Base-by-base conservation (phyloP, 352 stramenopile species). In the Globisporangium polare region DNA sequence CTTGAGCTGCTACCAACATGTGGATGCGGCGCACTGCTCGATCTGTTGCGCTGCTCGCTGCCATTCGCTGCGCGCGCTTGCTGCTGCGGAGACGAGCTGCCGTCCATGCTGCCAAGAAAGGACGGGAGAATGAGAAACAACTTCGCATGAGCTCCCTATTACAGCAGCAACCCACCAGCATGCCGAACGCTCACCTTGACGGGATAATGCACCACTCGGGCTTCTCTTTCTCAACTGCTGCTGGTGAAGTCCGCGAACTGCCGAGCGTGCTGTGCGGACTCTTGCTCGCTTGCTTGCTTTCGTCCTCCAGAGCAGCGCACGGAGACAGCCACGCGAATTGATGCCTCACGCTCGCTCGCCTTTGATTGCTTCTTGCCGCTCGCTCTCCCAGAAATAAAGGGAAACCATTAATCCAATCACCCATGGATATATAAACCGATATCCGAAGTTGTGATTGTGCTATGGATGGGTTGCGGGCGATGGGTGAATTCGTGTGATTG, bases 1-100 rank as follows among this genome's bases (percentile, higher is more conserved):
- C 39, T 47, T 22, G 49, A 18, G 27, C 5, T 60, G 8, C 27
- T 26, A 13, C 15, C 7, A 20, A 12, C 37, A n/a, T n/a, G 2
- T n/a, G 39, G 39, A 20, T 45, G 39, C 15, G 39, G 39, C 6
- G 46, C 24, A 39, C 31, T 55, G n/a, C 20, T 49, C 8, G 39
- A 45, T 45, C 45, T 50, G 58, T 20, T 31, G 27, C 58, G 47
- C 29, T 63, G 46, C 10, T 63, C 57, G 22, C 37, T 31, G 10
- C 15, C 26, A 27, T 43, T 47, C 5, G 52, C 8, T 15, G 49
- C 39, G 17, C 49, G 58, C 27, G 41, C 31, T 13, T 45, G 47
- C 46, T 55, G 58, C 7, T 49, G 58, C 24, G 58, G 58, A 26
- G 58, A 63, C 58, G 58, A 52, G 49, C 43, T 58, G 39, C 59